Percentiles rank a stretch among this genome's conserved stretches.
These are phyloP conservation scores for Backusella australiensis DNA, from an alignment of 192 early-diverging fungal genomes.

Conservation along the genomic window DNA sequence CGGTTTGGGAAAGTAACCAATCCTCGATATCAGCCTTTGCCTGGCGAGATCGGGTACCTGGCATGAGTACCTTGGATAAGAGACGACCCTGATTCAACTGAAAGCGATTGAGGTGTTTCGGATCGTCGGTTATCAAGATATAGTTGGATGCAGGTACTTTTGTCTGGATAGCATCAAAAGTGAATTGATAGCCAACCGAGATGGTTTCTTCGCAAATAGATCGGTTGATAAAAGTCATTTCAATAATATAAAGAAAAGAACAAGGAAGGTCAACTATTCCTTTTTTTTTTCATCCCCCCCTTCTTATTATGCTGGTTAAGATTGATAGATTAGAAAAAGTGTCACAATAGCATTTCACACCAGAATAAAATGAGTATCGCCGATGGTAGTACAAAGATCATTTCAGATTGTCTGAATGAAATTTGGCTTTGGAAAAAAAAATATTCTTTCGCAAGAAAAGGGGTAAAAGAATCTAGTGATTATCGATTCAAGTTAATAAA, in stretches of 20 bases:
- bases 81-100: slow-evolving; percentile 50
- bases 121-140: slow-evolving; percentile 82
- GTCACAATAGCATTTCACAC: neutral
- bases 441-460: too few relatives aligned
- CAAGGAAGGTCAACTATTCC: neutral
- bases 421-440: neutral
- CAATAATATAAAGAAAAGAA: slow-evolving; percentile 5
- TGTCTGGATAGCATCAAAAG: slow-evolving; percentile 66
- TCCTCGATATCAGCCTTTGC: slow-evolving; percentile 90
- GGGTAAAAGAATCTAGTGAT: neutral
- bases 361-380: slow-evolving; percentile 6
- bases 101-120: slow-evolving; percentile 68
- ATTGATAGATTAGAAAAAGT: neutral
- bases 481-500: neutral
- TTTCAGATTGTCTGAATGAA: neutral
- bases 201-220: slow-evolving; percentile 88
- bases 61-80: slow-evolving; percentile 75
- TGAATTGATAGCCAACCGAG: slow-evolving; percentile 80
- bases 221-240: slow-evolving; percentile 16
- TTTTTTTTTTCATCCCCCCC: neutral
- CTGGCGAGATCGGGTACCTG: slow-evolving; percentile 87
- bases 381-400: neutral
- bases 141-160: slow-evolving; percentile 83
- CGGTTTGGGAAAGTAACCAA: slow-evolving; percentile 78
- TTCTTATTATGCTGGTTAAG: neutral